These are phyloP conservation scores for Coniochaeta ligniaria DNA, from an alignment of 2,329 filamentous ascomycete species.

Conservation along the genomic window DNA sequence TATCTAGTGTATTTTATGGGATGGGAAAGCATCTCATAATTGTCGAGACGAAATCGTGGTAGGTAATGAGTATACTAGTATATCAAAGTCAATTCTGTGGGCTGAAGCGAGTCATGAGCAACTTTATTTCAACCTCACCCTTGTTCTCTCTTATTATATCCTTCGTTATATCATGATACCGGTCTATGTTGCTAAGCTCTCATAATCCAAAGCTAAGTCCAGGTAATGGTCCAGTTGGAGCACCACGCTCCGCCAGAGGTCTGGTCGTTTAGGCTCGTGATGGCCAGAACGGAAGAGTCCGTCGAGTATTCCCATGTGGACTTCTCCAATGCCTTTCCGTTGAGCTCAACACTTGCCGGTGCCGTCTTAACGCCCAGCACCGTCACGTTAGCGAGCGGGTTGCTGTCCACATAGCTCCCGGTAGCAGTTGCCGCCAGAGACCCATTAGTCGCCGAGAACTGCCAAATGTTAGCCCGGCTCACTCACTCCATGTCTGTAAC, in stretches of 20 bases:
- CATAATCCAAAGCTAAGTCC: neutral
- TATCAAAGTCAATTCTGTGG: no score
- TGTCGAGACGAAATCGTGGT: no score
- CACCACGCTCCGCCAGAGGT: conserved; percentile 52
- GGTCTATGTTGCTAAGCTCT: no score
- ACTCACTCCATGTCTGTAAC: neutral
- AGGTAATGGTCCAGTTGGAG: conserved; percentile 37
- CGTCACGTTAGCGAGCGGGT: conserved; percentile 54
- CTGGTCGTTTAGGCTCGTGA: conserved; percentile 39
- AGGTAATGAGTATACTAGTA: no score
- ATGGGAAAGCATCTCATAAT: neutral
- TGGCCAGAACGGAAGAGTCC: conserved; percentile 36
- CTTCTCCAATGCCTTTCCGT: conserved; percentile 34
- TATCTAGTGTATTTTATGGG: neutral
- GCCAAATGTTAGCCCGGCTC: conserved; percentile 1
- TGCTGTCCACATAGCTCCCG: conserved; percentile 49
- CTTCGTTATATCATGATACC: neutral
- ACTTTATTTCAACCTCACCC: neutral
- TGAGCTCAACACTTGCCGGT: conserved; percentile 40
- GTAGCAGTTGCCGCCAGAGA: conserved; percentile 37
- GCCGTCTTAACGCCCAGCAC: conserved; percentile 45
- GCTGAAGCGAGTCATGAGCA: no score
- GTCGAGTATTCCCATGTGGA: conserved; percentile 40
- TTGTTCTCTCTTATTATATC: neutral
- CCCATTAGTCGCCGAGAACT: conserved; percentile 21